These are phyloP conservation scores for Botryobasidium botryosum DNA, from an alignment of 768 basidiomycete species.

Conservation along the genomic window DNA sequence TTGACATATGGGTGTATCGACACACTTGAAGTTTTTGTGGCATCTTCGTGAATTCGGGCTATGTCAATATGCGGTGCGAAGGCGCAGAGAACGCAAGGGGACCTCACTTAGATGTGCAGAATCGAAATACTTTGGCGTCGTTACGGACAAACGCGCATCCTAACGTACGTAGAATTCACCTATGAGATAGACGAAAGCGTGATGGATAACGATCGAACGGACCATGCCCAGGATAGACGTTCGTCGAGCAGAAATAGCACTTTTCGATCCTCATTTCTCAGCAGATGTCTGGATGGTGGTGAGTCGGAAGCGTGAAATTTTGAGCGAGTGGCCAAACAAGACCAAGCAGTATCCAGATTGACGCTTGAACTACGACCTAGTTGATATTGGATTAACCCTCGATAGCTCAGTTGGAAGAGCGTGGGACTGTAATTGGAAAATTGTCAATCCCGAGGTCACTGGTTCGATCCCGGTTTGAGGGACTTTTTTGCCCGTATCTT, in stretches of 20 bases:
- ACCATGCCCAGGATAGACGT: constrained; percentile 95
- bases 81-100: background rate
- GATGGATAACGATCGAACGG: constrained; percentile 11
- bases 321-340: too few species aligned
- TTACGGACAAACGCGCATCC: constrained; percentile 94
- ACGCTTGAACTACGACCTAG: too few species aligned
- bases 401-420: too few species aligned
- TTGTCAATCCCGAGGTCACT: too few species aligned
- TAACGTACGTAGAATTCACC: constrained; percentile 17
- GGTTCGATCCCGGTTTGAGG: too few species aligned
- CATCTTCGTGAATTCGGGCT: constrained; percentile 53
- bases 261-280: constrained; percentile 98
- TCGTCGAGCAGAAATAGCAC: constrained; percentile 97
- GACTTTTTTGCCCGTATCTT: too few species aligned
- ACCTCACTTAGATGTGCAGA: constrained; percentile 89
- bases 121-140: constrained; percentile 94
- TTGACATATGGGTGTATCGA: constrained; percentile 1
- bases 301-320: too few species aligned
- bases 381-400: too few species aligned
- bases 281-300: too few species aligned
- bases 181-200: background rate
- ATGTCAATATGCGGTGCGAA: constrained; percentile 10
- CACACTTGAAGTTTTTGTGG: constrained; percentile 98
- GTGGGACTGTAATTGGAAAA: too few species aligned
- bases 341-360: too few species aligned